These are phyloP conservation scores for Taphrina deformans DNA, from an alignment of 1,139 yeast genomes.

Conservation along the genomic window DNA sequence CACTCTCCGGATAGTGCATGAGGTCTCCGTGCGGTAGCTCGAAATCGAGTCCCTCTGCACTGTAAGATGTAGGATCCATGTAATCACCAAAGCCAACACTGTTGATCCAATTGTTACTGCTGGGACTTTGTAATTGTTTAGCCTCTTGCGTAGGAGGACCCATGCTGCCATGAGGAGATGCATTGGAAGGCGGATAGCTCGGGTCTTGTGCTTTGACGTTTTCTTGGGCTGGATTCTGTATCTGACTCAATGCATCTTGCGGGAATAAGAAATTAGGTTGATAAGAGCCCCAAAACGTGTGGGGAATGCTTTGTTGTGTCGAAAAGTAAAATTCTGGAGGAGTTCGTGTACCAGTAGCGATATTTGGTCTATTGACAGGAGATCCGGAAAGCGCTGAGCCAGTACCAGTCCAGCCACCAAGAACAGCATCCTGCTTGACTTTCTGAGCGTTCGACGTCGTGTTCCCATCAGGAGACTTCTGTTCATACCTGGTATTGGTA, in stretches of 20 bases:
- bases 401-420: slow-evolving; percentile 12
- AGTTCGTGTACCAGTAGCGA: slow-evolving; percentile 11
- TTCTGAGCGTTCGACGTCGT: slow-evolving; percentile 12
- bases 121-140: neutral
- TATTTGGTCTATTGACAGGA: neutral
- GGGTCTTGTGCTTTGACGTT: neutral
- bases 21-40: slow-evolving; percentile 12
- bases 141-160: slow-evolving; percentile 11
- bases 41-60: slow-evolving; percentile 24
- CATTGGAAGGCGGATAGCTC: neutral
- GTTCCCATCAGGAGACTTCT: neutral
- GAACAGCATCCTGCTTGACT: slow-evolving; percentile 20
- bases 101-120: neutral
- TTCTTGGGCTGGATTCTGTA: slow-evolving; percentile 1
- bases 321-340: slow-evolving; percentile 46
- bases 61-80: slow-evolving; percentile 18
- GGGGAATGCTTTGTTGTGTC: slow-evolving; percentile 44
- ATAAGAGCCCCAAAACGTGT: slow-evolving; percentile 44
- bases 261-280: slow-evolving; percentile 49
- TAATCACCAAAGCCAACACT: slow-evolving; percentile 12
- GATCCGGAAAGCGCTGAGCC: neutral
- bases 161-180: slow-evolving; percentile 14
- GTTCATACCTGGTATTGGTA: slow-evolving; percentile 8
- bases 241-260: slow-evolving; percentile 38
- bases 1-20: slow-evolving; percentile 22